phyloP scores from a whole-genome alignment of 345 rosid genomes.

The Murraya koenigii region DNA sequence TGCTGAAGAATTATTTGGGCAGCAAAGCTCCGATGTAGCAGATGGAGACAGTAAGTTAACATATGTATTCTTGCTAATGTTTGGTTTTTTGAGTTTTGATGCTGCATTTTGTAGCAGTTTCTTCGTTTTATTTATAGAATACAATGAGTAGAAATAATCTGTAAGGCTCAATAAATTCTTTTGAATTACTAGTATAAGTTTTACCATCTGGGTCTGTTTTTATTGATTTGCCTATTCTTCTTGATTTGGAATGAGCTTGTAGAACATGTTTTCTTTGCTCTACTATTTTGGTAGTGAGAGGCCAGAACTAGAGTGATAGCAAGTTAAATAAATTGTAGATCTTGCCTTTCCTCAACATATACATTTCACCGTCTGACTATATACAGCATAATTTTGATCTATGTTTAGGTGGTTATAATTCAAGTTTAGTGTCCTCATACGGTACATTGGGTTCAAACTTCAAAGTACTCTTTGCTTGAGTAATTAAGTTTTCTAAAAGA shows the following conservation, averaged over 20 bases:
- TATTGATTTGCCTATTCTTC: background rate
- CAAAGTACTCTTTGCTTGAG: background rate
- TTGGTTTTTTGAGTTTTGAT: slow-evolving; percentile 12
- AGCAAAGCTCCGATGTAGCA: slow-evolving; percentile 33
- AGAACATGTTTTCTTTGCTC: background rate
- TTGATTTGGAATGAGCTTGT: background rate
- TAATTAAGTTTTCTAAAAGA: background rate
- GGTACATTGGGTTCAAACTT: too few relatives aligned
- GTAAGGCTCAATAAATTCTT: background rate
- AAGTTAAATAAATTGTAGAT: background rate
- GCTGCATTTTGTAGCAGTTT: background rate
- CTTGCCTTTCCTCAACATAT: background rate
- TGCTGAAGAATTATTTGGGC: slow-evolving; percentile 57
- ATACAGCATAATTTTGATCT: background rate
- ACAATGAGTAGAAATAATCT: background rate
- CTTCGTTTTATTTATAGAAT: background rate
- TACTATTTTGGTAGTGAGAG: background rate
- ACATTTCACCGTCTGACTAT: background rate
- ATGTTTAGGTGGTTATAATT: background rate
- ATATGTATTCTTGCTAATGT: slow-evolving; percentile 8
- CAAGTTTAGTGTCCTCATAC: background rate
- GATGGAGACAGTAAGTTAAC: slow-evolving; percentile 9
- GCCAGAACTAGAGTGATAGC: background rate
- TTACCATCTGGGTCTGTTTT: background rate
- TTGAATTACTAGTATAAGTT: background rate